Conservation (phyloP, 768 basidiomycete genomes). For the Boletellus ananiceps region DNA sequence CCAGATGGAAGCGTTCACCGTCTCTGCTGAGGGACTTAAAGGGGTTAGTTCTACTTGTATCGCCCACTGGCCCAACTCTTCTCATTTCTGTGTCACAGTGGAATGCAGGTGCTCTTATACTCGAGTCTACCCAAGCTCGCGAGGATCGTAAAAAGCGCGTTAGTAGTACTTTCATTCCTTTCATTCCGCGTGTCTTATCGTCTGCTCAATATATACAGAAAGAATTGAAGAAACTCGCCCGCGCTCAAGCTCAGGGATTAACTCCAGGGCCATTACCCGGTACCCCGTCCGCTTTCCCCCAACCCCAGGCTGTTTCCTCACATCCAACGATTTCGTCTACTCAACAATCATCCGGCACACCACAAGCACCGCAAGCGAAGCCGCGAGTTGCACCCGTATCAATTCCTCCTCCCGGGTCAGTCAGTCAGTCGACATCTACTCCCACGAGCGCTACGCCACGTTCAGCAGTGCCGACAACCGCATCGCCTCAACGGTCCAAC, state of each 20-base stretch:
- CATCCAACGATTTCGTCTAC: slow-evolving; percentile 19
- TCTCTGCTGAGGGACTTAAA: slow-evolving; percentile 69
- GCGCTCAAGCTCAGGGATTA: slow-evolving; percentile 40
- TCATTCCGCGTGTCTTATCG: slow-evolving; percentile 12
- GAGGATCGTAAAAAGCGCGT: slow-evolving; percentile 78
- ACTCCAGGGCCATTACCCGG: slow-evolving; percentile 18
- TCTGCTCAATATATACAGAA: slow-evolving; percentile 41
- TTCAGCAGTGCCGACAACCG: slow-evolving; percentile 25
- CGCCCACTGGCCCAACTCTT: slow-evolving; percentile 1
- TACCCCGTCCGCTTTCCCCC: slow-evolving; percentile 29
- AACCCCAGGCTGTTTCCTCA: slow-evolving; percentile 29
- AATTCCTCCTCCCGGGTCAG: slow-evolving; percentile 29
- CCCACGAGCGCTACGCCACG: slow-evolving; percentile 31
- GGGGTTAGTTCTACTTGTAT: slow-evolving; percentile 46
- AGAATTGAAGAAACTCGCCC: slow-evolving; percentile 66
- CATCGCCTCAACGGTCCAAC: slow-evolving; percentile 21
- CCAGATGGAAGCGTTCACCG: slow-evolving; percentile 67
- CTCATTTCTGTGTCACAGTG: slow-evolving; percentile 42
- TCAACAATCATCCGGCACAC: slow-evolving; percentile 21
- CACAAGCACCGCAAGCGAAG: slow-evolving; percentile 16
- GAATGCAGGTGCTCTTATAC: slow-evolving; percentile 57
- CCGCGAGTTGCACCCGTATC: slow-evolving; percentile 30
- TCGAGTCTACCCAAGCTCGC: slow-evolving; percentile 68
- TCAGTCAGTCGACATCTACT: slow-evolving; percentile 27
- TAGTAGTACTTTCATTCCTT: slow-evolving; percentile 27